Base-by-base conservation (phyloP, 371 early-diverging fungal species). In the Haplosporangium sp. region DNA sequence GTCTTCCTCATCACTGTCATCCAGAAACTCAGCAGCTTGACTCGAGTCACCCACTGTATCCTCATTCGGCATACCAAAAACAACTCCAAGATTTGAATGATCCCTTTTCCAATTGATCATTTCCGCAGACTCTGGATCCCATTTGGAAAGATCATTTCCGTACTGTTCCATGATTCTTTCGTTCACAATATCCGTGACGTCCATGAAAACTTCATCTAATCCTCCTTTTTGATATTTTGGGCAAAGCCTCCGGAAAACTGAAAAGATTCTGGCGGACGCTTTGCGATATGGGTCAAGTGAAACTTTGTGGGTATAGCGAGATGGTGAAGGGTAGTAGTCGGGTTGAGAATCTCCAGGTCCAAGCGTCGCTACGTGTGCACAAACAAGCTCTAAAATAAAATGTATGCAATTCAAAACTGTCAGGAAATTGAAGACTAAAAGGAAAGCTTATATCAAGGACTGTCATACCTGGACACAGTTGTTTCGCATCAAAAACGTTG, bases 291-390 rank as follows among this genome's bases (percentile, higher is more conserved):
- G 89, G 57, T 95, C 95, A 27, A 98, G 83, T 2, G 94, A 93
- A 15, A 95, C 96, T 83, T 98, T 98, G 84, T 98, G 97, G 0
- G 95, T 94, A 20, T 72, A 79, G 10, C 86, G 87, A 37, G 84
- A 76, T 17, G 95, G 95, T 2, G 89, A 82, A n/a, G 84, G 75
- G 65, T 96, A 88, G 72, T 97, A 96, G 0, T 84, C 85, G 0
- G 90, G 86, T 4, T 90, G 87, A 1, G 85, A 81, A 7, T 93
- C 92, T 19, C 88, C 91, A 8, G 84, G 85, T 3, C 88, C 88
- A 71, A 92, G 94, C 0, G 97, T 96, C 2, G 97, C 93, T 3
- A 96, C 96, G 72, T 98, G 98, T 27, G 95, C 91, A 13, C 95
- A 76, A n/a, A 72, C 70, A 17, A 97, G 82, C 3, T 94, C 93